These are phyloP conservation scores for Pelargonium fulgidum DNA, from an alignment of 441 rosid genomes.

Conservation along the genomic window DNA sequence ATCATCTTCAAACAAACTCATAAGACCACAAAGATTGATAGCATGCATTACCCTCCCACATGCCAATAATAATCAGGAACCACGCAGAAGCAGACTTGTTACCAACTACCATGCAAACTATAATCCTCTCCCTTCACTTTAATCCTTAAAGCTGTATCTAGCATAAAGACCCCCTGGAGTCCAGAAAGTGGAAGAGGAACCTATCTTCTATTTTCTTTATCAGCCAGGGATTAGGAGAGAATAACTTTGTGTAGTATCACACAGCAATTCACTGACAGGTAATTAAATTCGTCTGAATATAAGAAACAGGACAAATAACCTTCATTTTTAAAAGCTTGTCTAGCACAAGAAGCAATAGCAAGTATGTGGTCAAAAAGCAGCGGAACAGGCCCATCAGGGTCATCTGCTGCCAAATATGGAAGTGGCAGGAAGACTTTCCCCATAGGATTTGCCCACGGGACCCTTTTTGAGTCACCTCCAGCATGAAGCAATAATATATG, in stretches of 20 bases:
- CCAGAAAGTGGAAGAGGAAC: not conserved
- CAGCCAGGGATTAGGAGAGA: not conserved
- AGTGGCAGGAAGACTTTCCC: slow-evolving; percentile 92
- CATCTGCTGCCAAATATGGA: slow-evolving; percentile 85
- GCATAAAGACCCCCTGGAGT: not conserved
- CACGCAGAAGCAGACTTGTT: not conserved
- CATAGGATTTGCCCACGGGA: slow-evolving; percentile 99
- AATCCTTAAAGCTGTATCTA: not conserved
- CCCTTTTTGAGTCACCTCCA: slow-evolving; percentile 97
- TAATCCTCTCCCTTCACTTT: not conserved
- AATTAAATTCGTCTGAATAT: not conserved
- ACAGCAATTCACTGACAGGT: not conserved
- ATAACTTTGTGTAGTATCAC: not conserved
- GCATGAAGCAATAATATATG: slow-evolving; percentile 93
- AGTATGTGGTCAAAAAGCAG: slow-evolving; percentile 93
- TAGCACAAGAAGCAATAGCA: slow-evolving; percentile 86
- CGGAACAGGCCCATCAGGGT: slow-evolving; percentile 92
- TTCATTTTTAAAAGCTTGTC: slow-evolving; percentile 63
- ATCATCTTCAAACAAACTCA: not conserved
- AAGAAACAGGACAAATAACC: slow-evolving; percentile 33
- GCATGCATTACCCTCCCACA: not conserved
- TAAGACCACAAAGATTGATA: not conserved
- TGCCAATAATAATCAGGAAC: not conserved
- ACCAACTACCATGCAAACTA: not conserved
- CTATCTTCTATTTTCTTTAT: not conserved